Conservation (phyloP, 495 filamentous ascomycete genomes). For the Neurospora tetrasperma region DNA sequence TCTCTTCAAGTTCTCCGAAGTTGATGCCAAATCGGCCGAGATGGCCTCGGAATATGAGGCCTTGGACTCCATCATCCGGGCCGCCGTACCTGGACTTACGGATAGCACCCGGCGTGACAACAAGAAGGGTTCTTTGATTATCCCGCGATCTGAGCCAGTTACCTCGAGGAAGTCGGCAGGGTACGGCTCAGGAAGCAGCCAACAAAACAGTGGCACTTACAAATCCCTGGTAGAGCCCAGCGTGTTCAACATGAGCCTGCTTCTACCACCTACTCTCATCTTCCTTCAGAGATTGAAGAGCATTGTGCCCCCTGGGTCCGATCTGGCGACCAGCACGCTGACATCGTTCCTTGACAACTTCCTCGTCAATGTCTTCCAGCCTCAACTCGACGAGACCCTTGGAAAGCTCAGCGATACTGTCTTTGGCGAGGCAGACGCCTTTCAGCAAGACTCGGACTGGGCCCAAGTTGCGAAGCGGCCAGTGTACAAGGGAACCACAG, state of each 20-base stretch:
- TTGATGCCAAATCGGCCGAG: constrained; percentile 64
- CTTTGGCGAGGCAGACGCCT: constrained; percentile 76
- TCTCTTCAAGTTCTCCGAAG: constrained; percentile 82
- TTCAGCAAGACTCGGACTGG: constrained; percentile 82
- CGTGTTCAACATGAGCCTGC: constrained; percentile 93
- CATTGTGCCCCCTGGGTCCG: constrained; percentile 76
- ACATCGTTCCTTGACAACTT: constrained; percentile 98
- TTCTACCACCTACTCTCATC: constrained; percentile 85
- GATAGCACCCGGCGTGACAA: constrained; percentile 56
- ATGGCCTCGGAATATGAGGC: constrained; percentile 78
- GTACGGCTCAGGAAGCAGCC: constrained; percentile 6
- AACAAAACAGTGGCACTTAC: constrained; percentile 49
- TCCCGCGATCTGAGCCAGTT: constrained; percentile 21
- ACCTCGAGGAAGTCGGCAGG: constrained; percentile 23
- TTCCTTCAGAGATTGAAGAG: constrained; percentile 87
- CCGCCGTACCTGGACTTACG: constrained; percentile 87
- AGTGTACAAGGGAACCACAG: constrained; percentile 84
- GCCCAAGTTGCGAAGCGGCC: constrained; percentile 62
- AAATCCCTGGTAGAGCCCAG: constrained; percentile 76
- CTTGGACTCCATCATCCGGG: constrained; percentile 76
- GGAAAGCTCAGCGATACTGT: constrained; percentile 75
- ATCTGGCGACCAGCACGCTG: constrained; percentile 75
- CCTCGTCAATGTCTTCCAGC: constrained; percentile 94
- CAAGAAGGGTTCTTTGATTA: constrained; percentile 29
- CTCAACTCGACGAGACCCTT: constrained; percentile 91